Base-by-base conservation (phyloP, 495 filamentous ascomycete species). In the Entonaema liquescens region DNA sequence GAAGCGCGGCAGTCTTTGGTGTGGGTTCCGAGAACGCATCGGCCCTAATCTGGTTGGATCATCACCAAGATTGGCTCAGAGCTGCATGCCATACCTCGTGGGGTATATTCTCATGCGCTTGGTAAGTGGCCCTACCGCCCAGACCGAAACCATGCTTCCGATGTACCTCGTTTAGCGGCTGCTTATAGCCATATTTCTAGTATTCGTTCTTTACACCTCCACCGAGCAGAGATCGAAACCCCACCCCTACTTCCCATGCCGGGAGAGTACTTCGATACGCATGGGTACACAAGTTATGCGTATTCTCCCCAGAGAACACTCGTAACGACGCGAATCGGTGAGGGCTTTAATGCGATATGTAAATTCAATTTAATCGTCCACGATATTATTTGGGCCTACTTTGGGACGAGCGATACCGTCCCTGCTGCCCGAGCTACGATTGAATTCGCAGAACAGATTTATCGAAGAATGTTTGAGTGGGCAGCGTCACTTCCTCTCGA, bases 61-160 rank as follows among this genome's bases (percentile, higher is more conserved):
- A 65, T 28, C 70, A 75, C 40, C 47, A 65, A 59, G 66, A 70
- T 44, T 75, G 73, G 73, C 60, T 65, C 23, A 68, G 69, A 49
- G 70, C 73, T 52, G 73, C 73, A 25, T 65, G 64, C 33, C 67
- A 72, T 60, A 75, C 73, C 44, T 65, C 73, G 35, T 75, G 73
- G 73, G 73, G 73, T 9, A 64, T 72, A 11, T 75, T 75, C 59
- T 67, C 67, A 9, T 75, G 62, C 36, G 73, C 57, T 31, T 68
- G 69, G 73, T 75, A 11, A 65, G 72, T 64, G 23, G 6, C 13
- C 35, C 50, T 62, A 23, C 40, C 23, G 33, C 58, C 21, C 57
- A 47, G 40, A 66, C 50, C 13, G 26, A 12, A 15, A 31, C 19
- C 11, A 9, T 17, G 31, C 50, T 38, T 44, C 56, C 47, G 28